Evolutionary conservation across 495 filamentous ascomycete species (phyloP).

Genomic region (Penicillium subrubescens): DNA sequence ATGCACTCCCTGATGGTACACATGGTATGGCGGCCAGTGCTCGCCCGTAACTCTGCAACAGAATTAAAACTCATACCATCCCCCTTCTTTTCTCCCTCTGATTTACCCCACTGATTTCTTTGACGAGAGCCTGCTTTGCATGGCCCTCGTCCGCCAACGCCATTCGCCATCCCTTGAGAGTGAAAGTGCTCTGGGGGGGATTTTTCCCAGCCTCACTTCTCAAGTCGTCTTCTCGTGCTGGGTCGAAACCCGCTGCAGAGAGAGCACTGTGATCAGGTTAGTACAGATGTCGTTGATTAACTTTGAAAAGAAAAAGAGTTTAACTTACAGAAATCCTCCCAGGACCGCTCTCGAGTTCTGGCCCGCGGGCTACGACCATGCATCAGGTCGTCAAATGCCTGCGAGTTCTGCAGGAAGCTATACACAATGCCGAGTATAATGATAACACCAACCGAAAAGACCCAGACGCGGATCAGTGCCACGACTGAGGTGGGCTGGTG

Average conservation of each 20-base stretch:
- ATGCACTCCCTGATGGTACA: background rate
- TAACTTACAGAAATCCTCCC: constrained; percentile 82
- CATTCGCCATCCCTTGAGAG: background rate
- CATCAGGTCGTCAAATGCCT: constrained; percentile 87
- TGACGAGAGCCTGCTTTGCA: background rate
- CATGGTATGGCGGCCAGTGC: background rate
- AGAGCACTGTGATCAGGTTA: constrained; percentile 61
- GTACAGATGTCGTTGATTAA: background rate
- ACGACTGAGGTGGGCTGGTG: constrained; percentile 68
- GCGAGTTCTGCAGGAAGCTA: constrained; percentile 74
- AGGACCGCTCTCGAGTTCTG: constrained; percentile 69
- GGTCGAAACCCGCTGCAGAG: constrained; percentile 78
- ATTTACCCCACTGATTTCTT: background rate
- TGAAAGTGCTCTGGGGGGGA: background rate
- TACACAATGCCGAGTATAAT: constrained; percentile 74
- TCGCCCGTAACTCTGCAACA: background rate
- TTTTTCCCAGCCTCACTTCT: background rate
- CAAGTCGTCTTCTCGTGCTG: constrained; percentile 13
- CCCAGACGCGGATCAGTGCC: constrained; percentile 82
- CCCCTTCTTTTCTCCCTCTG: background rate
- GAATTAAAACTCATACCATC: background rate
- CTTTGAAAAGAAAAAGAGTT: constrained; percentile 4
- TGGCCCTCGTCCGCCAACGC: background rate
- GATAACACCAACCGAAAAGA: constrained; percentile 77
- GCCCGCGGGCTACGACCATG: constrained; percentile 81